These are phyloP conservation scores for Paramyrothecium roridum DNA, from an alignment of 2,329 filamentous ascomycete species.

Conservation along the genomic window DNA sequence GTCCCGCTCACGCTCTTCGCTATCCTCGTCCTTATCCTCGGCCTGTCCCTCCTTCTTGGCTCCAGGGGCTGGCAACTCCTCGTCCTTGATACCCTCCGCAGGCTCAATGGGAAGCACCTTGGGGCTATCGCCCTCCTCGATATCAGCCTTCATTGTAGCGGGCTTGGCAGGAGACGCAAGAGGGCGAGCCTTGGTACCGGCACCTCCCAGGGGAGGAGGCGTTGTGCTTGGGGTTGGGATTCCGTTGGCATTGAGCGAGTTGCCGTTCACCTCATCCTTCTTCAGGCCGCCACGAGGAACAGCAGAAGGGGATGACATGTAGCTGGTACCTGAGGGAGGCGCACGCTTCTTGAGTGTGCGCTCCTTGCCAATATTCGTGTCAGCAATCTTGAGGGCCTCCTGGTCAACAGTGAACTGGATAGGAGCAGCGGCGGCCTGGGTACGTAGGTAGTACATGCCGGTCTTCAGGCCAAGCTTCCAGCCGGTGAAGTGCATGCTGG, in stretches of 20 bases:
- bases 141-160: constrained; percentile 72
- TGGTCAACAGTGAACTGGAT: constrained; percentile 99
- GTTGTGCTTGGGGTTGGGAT: constrained; percentile 68
- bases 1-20: constrained; percentile 75
- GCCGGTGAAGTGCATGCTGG: constrained; percentile 97
- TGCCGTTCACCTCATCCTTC: constrained; percentile 43
- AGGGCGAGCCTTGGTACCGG: constrained; percentile 25
- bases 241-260: constrained; percentile 47
- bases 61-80: constrained; percentile 59
- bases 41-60: constrained; percentile 54
- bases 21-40: constrained; percentile 71
- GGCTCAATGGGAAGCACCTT: constrained; percentile 75
- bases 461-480: constrained; percentile 99
- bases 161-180: constrained; percentile 58
- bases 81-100: constrained; percentile 55
- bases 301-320: constrained; percentile 56
- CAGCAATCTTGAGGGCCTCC: constrained; percentile 83
- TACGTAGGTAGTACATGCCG: constrained; percentile 99
- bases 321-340: constrained; percentile 50
- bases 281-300: constrained; percentile 67
- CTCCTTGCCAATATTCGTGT: constrained; percentile 71
- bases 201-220: constrained; percentile 46
- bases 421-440: constrained; percentile 91
- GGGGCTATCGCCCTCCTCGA: constrained; percentile 74
- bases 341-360: constrained; percentile 67